Evolutionary conservation across 2,329 filamentous ascomycete genomes (phyloP), one percentile per base, ranked within the genome.

Genomic region (Diaporthe sp.): DNA sequence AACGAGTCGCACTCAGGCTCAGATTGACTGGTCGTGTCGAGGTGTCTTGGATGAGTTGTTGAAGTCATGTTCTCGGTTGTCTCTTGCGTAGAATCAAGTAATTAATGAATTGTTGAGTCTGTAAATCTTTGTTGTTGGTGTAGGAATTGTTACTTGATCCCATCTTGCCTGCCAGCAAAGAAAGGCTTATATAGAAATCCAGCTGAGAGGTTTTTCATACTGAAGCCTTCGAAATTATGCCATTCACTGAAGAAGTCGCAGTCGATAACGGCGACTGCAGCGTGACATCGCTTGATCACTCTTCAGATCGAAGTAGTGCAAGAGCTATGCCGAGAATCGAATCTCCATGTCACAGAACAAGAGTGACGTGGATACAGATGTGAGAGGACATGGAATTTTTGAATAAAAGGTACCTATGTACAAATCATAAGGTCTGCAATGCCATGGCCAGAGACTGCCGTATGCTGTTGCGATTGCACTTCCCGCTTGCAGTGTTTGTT

Each of bases 181-280:
- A n/a, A 2, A 3, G 27, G 22, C 12, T 65, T 65, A 65, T 47
- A 65, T 65, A 65, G 4, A 3, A 47, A 17, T 15, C 3, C 0
- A 47, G 25, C 19, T 15, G 27, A 1, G n/a, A 61, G 13, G n/a
- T 9, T 35, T 4, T 27, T 27, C 56, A 10, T 42, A 17, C n/a
- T 61, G 56, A 27, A 39, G 22, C 15, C 35, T 12, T 42, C n/a
- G 15, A 10, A 5, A 42, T 15, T 42, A 5, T 35, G 4, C 32
- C 35, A 25, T 19, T 13, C 3, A 13, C 35, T n/a, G 39, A 63
- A 17, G 25, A 19, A 32, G 25, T 65, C 42, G 50, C 6, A 35
- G 2, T 5, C 6, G 10, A 1, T 0, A 0, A 7, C 25, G 17
- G 7, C 15, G 7, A 17, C 10, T 65, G 19, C 4, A 0, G 15